A percentile compares a stretch with the other conserved stretches of the same genome.
Conservation (phyloP, 2,329 filamentous ascomycete genomes). For the Microdochium nivale region DNA sequence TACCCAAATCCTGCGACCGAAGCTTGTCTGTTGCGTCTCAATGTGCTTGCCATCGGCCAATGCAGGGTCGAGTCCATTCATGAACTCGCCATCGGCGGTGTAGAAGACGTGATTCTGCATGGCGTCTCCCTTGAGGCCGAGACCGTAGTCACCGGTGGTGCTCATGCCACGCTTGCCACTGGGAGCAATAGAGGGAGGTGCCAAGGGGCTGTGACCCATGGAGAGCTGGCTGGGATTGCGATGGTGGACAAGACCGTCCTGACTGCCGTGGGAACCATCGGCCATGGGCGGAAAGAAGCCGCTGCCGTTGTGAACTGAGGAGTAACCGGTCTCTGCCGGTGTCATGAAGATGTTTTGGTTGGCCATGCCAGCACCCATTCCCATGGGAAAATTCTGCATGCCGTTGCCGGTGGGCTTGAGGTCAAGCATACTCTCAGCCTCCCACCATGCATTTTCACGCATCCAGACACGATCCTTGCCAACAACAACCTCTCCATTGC, state of each 20-base stretch:
- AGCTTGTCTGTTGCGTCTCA: conserved; percentile 56
- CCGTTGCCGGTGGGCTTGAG: conserved; percentile 57
- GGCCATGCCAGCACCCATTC: not conserved
- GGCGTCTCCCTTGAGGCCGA: conserved; percentile 78
- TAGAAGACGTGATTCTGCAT: conserved; percentile 69
- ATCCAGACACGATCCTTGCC: conserved; percentile 94
- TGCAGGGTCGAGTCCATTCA: conserved; percentile 66
- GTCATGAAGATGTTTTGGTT: not conserved
- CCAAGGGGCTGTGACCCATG: conserved; percentile 26
- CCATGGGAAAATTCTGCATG: conserved; percentile 9
- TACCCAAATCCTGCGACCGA: conserved; percentile 69
- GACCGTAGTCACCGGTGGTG: conserved; percentile 73
- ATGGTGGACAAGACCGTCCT: conserved; percentile 61
- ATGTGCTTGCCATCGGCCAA: conserved; percentile 69
- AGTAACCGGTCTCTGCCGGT: conserved; percentile 56
- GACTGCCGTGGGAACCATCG: conserved; percentile 55
- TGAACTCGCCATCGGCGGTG: conserved; percentile 58
- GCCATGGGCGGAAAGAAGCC: conserved; percentile 63
- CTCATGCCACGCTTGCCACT: conserved; percentile 47
- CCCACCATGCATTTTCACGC: conserved; percentile 92
- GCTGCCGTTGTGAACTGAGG: conserved; percentile 41
- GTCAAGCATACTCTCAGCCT: conserved; percentile 93
- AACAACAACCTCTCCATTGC: conserved; percentile 90
- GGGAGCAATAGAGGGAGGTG: conserved; percentile 53
- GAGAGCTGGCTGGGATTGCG: conserved; percentile 39